phyloP scores from a whole-genome alignment of 495 filamentous ascomycete genomes.

The Penicillium argentinense region DNA sequence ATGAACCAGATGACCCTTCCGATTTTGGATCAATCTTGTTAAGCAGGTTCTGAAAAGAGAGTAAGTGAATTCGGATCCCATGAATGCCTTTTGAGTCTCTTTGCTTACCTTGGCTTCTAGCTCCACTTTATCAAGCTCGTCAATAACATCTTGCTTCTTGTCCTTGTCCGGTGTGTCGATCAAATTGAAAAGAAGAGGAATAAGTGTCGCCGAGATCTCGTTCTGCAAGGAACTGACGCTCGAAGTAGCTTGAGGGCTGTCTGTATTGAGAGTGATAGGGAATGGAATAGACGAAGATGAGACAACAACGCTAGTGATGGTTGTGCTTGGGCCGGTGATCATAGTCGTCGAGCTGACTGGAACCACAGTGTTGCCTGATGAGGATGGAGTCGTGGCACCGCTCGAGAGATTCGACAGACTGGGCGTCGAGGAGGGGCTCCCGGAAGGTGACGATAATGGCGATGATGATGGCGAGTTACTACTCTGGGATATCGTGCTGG shows the following conservation, averaged over 20 bases:
- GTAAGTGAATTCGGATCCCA: not conserved
- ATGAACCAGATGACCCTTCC: not conserved
- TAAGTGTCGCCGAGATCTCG: conserved; percentile 2
- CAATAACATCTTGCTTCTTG: not conserved
- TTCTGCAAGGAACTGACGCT: conserved; percentile 3
- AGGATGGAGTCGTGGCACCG: not conserved
- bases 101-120: not conserved
- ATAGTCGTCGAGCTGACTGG: not conserved
- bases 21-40: not conserved
- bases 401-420: not conserved
- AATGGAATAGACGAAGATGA: not conserved
- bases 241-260: conserved; percentile 2
- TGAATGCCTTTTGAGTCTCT: not conserved
- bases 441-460: not conserved
- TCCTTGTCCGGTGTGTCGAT: not conserved
- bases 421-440: not conserved
- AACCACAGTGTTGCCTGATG: not conserved
- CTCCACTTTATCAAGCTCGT: conserved; percentile 1
- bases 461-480: no score
- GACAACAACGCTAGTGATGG: not conserved
- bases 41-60: not conserved
- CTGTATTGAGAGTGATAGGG: not conserved
- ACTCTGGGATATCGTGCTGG: no score
- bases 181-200: not conserved
- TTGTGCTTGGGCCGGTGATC: not conserved